Percentiles rank a stretch among this genome's conserved stretches.
Conservation (phyloP, 1,284 basidiomycete species). For the Trichosporon inkin region DNA sequence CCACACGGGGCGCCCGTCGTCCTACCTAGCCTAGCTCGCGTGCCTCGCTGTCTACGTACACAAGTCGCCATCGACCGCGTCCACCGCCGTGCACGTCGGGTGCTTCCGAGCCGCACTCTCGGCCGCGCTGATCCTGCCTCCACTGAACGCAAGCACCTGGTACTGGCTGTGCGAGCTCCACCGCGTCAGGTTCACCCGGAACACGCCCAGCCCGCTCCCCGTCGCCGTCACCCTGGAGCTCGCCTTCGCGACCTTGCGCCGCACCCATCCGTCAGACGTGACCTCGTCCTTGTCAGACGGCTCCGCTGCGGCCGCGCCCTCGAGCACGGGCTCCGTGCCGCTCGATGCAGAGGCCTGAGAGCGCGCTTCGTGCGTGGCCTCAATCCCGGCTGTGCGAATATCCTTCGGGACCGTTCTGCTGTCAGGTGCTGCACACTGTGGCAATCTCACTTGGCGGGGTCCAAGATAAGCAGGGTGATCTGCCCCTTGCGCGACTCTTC, state of each 20-base stretch:
- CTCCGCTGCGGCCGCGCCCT: conserved; percentile 14
- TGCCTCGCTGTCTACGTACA: neutral
- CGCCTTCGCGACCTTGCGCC: conserved; percentile 29
- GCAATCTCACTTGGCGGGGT: conserved; percentile 64
- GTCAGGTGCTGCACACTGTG: conserved; percentile 12
- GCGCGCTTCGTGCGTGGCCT: conserved; percentile 25
- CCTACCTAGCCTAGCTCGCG: too few relatives aligned
- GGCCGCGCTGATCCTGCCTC: neutral
- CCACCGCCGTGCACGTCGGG: conserved; percentile 12
- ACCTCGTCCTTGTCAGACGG: conserved; percentile 40
- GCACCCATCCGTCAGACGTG: conserved; percentile 41
- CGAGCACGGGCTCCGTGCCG: conserved; percentile 4
- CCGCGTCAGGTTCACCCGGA: conserved; percentile 54
- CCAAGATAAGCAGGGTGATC: conserved; percentile 66
- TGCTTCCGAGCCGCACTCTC: conserved; percentile 10
- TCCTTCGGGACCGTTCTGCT: conserved; percentile 35
- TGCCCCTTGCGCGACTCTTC: conserved; percentile 61
- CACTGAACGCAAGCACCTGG: conserved; percentile 39
- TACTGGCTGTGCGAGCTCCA: conserved; percentile 43
- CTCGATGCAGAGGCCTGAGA: conserved; percentile 17
- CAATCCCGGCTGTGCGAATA: conserved; percentile 44
- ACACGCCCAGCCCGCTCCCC: conserved; percentile 51
- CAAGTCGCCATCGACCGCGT: neutral
- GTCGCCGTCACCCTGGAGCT: conserved; percentile 12
- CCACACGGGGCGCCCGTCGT: too few relatives aligned